These are phyloP conservation scores for Coniochaeta sp. DNA, from an alignment of 2,329 filamentous ascomycete genomes.

Conservation along the genomic window DNA sequence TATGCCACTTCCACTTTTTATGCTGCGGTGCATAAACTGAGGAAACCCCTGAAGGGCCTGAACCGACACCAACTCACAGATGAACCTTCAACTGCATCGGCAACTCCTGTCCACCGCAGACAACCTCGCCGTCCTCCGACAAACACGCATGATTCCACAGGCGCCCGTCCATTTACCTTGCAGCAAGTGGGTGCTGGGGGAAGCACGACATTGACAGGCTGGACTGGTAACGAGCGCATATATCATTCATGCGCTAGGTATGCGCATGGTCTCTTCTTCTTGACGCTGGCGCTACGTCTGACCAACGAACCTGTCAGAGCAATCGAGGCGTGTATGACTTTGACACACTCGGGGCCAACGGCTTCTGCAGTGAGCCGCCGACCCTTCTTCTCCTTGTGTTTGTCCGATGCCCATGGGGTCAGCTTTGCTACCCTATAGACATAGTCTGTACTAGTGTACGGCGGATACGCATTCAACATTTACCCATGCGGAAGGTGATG, in stretches of 20 bases:
- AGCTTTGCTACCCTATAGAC: too few species aligned
- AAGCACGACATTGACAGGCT: not conserved
- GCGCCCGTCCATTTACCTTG: slow-evolving; percentile 9
- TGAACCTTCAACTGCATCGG: not conserved
- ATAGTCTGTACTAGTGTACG: not conserved
- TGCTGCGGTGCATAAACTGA: not conserved
- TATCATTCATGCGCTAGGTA: slow-evolving; percentile 16
- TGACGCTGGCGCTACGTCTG: slow-evolving; percentile 9
- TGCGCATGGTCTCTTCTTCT: not conserved
- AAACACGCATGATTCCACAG: slow-evolving; percentile 14
- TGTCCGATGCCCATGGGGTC: too few species aligned
- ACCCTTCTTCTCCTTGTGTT: too few species aligned
- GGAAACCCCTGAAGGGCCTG: slow-evolving; percentile 7
- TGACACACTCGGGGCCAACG: not conserved
- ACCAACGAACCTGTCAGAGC: not conserved
- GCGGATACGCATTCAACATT: too few species aligned
- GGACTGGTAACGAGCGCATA: not conserved
- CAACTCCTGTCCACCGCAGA: not conserved
- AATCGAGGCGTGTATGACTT: not conserved
- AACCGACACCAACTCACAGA: not conserved
- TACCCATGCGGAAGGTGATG: not conserved
- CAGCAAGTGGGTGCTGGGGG: not conserved
- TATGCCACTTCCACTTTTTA: not conserved
- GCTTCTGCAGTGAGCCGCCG: not conserved
- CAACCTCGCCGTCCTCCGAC: not conserved